These are phyloP conservation scores for Hymenoscyphus albidus DNA, from an alignment of 2,329 filamentous ascomycete species.

Conservation along the genomic window DNA sequence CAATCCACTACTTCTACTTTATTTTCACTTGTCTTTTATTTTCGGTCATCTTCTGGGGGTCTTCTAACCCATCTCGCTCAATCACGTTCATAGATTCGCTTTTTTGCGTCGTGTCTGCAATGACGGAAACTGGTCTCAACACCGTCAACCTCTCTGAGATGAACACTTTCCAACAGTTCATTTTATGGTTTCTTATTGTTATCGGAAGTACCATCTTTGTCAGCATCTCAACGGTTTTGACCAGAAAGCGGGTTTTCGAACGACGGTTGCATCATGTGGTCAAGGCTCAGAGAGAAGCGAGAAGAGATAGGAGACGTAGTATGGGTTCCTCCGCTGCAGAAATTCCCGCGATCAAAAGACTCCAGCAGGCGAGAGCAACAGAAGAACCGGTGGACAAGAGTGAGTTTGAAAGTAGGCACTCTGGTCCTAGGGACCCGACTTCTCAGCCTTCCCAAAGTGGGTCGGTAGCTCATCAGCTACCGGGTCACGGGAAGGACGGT, in stretches of 20 bases:
- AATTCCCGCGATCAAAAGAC: constrained; percentile 1
- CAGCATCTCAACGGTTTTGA: constrained; percentile 58
- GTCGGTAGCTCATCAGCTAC: background rate
- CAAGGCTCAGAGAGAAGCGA: constrained; percentile 37
- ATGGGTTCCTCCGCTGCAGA: constrained; percentile 9
- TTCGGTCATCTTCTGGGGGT: constrained; percentile 59
- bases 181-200: constrained; percentile 62
- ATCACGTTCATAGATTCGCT: constrained; percentile 62
- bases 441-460: background rate
- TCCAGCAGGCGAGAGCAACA: background rate
- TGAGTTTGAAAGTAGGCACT: constrained; percentile 1
- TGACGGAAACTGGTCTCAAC: constrained; percentile 65
- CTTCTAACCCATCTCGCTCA: constrained; percentile 47
- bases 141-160: constrained; percentile 61
- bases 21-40: constrained; percentile 50
- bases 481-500: background rate
- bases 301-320: constrained; percentile 13
- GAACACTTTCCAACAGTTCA: constrained; percentile 64
- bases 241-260: constrained; percentile 60
- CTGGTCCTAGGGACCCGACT: background rate
- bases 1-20: constrained; percentile 66
- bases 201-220: constrained; percentile 66
- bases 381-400: background rate
- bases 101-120: constrained; percentile 62
- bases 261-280: constrained; percentile 54